Evolutionary conservation across 2,329 filamentous ascomycete species (phyloP).

Genomic region (Alternaria atra): DNA sequence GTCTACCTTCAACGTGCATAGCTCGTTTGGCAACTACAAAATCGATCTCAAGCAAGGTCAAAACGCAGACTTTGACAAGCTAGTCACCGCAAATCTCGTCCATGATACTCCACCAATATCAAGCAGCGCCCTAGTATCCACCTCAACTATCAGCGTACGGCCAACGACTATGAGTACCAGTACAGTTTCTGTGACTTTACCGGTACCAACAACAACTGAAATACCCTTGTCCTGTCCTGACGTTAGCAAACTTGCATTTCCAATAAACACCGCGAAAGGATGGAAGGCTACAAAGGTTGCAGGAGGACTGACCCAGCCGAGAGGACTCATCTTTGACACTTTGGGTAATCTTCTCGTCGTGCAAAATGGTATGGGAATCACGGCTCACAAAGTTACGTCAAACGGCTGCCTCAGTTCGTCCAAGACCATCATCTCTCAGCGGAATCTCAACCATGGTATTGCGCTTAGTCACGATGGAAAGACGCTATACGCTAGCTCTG

Average conservation of each 20-base stretch:
- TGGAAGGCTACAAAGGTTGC: slow-evolving; percentile 51
- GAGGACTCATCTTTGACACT: slow-evolving; percentile 52
- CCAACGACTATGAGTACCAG: slow-evolving; percentile 29
- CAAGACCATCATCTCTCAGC: slow-evolving; percentile 33
- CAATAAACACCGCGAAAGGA: slow-evolving; percentile 28
- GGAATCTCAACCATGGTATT: slow-evolving; percentile 44
- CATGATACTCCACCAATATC: slow-evolving; percentile 24
- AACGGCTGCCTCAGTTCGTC: slow-evolving; percentile 39
- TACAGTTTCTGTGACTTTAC: slow-evolving; percentile 13
- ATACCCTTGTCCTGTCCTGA: slow-evolving; percentile 34
- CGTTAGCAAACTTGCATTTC: slow-evolving; percentile 28
- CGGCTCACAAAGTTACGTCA: slow-evolving; percentile 50
- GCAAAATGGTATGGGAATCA: slow-evolving; percentile 51
- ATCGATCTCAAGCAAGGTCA: slow-evolving; percentile 36
- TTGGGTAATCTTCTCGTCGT: slow-evolving; percentile 54
- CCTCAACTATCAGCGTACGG: slow-evolving; percentile 15
- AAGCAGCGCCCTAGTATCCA: slow-evolving; percentile 17
- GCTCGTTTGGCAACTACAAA: slow-evolving; percentile 38
- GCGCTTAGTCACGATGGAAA: slow-evolving; percentile 39
- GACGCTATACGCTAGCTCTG: slow-evolving; percentile 42
- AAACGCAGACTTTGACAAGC: slow-evolving; percentile 35
- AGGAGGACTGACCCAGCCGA: slow-evolving; percentile 50
- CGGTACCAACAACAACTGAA: slow-evolving; percentile 27
- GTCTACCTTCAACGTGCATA: slow-evolving; percentile 44
- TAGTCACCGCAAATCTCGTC: slow-evolving; percentile 36